Base-by-base conservation (phyloP, 306 rosid species). In the Albizia julibrissin region DNA sequence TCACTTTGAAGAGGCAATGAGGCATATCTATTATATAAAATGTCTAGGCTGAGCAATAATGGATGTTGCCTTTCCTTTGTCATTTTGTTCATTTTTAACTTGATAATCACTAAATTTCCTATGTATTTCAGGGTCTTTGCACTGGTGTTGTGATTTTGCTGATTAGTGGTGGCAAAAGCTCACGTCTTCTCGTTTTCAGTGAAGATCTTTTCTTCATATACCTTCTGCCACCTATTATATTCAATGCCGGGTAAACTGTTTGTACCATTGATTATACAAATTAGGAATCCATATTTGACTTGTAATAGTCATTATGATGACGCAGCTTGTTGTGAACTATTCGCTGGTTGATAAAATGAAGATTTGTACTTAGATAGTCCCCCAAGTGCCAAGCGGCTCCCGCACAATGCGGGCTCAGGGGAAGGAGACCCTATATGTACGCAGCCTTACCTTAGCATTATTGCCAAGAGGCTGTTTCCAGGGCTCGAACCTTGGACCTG, bases 151-250 rank as follows among this genome's bases (percentile, higher is more conserved):
- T 93, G 5, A 96, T 96, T 86, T 86, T 96, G 87, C 90, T 88
- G 83, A 1, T 88, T 18, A 96, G 98, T 40, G 77, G 97, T 1
- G 97, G 99, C 58, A 96, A 84, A 86, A 96, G 89, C 84, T 96
- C 99, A 10, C 99, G 86, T 89, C 89, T 96, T 77, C 89, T 96
- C 34, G 97, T 96, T 62, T 96, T 96, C 78, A 93, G 97, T 54
- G 99, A 96, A 89, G 99, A 92, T 81, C 91, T 90, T 70, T 96
- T 96, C 91, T 93, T 96, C 68, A 93, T 96, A 83, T 96, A 96
- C 85, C 92, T 96, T 76, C 93, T 96, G 65, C 99, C 99, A 14
- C 99, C 99, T 4, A 96, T 96, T 78, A 96, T 96, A 87, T 96
- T 96, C 62, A 96, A 93, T 79, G 99, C 98, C 2, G 99, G 99